These are phyloP conservation scores for Ocimum tenuiflorum DNA, from an alignment of 257 asterid species.

Conservation along the genomic window DNA sequence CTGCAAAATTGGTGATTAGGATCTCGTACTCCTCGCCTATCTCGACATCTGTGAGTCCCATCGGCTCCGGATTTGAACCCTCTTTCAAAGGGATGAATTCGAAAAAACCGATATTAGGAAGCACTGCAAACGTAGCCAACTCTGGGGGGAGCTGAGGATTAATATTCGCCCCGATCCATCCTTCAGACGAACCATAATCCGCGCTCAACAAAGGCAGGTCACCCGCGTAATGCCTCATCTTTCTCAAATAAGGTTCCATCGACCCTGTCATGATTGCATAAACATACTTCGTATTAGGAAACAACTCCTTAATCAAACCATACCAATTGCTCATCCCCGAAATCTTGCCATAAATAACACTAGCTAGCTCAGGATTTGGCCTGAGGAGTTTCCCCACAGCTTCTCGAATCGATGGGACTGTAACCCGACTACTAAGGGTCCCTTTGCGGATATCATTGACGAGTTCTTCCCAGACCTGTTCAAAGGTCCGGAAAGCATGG, in stretches of 20 bases:
- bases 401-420: constrained; percentile 59
- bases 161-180: constrained; percentile 87
- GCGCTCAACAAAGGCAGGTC: constrained; percentile 71
- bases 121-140: constrained; percentile 57
- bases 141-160: constrained; percentile 73
- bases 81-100: constrained; percentile 68
- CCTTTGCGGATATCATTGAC: constrained; percentile 64
- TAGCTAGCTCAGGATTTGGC: constrained; percentile 68
- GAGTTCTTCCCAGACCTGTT: constrained; percentile 67
- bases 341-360: constrained; percentile 35
- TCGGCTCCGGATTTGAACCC: constrained; percentile 26
- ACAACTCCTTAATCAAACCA: constrained; percentile 58
- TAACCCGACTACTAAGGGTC: constrained; percentile 43
- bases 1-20: constrained; percentile 73
- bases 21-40: constrained; percentile 79
- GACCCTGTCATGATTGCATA: constrained; percentile 96
- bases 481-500: constrained; percentile 78
- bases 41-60: constrained; percentile 65
- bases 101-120: constrained; percentile 76
- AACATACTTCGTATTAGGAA: constrained; percentile 67
- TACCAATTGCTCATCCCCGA: constrained; percentile 62
- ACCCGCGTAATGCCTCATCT: constrained; percentile 82
- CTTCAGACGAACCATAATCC: constrained; percentile 92
- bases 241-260: constrained; percentile 83
- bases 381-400: constrained; percentile 54